A percentile compares a stretch with the other conserved stretches of the same genome.
Evolutionary conservation across 805 yeast species (phyloP).

Genomic region (Candida nemodendra): DNA sequence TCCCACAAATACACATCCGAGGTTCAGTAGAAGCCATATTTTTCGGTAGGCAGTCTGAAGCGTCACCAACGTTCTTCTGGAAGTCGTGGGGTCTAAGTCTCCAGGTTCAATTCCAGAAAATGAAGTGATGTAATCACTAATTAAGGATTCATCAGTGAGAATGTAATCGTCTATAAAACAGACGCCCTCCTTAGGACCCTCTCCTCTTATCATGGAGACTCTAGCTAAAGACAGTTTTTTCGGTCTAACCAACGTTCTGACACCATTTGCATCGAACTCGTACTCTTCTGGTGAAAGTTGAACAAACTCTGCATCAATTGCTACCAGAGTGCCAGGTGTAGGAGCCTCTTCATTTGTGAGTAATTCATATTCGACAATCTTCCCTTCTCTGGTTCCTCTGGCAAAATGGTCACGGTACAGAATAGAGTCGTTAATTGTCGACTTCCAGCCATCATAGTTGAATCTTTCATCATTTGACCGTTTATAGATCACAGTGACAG

Average conservation of each 20-base stretch:
- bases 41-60: constrained; percentile 82
- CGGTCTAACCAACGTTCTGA: constrained; percentile 69
- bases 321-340: constrained; percentile 69
- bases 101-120: constrained; percentile 94
- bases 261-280: constrained; percentile 75
- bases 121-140: constrained; percentile 83
- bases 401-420: constrained; percentile 76
- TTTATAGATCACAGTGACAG: constrained; percentile 69
- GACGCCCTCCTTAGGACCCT: constrained; percentile 61
- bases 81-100: constrained; percentile 70
- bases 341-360: constrained; percentile 73
- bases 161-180: constrained; percentile 95
- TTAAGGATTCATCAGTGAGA: constrained; percentile 57
- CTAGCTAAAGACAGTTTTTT: constrained; percentile 78
- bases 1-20: constrained; percentile 92
- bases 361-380: constrained; percentile 63
- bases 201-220: constrained; percentile 79
- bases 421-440: constrained; percentile 57
- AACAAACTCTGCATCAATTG: constrained; percentile 97
- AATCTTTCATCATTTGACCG: constrained; percentile 42
- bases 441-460: constrained; percentile 51
- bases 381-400: constrained; percentile 57
- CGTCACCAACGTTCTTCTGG: constrained; percentile 70
- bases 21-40: constrained; percentile 83
- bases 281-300: constrained; percentile 71